phyloP scores from a whole-genome alignment of 1,284 basidiomycete species.

The Jaminaea rosea region DNA sequence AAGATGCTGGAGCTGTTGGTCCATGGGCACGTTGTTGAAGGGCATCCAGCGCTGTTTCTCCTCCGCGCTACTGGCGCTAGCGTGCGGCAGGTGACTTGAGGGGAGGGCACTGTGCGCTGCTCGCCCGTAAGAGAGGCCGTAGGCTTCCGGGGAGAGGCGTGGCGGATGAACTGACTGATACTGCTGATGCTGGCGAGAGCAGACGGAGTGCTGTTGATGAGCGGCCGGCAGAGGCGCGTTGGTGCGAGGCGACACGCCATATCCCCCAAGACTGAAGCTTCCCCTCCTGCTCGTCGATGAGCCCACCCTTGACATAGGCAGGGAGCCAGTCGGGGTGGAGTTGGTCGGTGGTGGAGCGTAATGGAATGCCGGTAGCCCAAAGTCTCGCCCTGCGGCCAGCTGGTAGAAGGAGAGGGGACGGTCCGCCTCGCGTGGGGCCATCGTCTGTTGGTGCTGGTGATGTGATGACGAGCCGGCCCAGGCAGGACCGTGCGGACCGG shows the following conservation, averaged over 20 bases:
- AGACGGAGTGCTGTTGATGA: no score
- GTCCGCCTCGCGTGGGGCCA: no score
- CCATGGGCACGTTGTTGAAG: conserved; percentile 1
- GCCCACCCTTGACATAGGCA: no score
- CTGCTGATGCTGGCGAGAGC: no score
- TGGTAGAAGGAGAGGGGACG: conserved; percentile 1
- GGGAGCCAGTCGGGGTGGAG: no score
- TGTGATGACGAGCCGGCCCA: neutral
- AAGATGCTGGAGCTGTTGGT: neutral
- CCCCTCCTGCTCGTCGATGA: no score
- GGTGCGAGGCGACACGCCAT: no score
- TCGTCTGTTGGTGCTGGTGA: no score
- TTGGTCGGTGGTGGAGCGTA: no score
- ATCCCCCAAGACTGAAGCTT: no score
- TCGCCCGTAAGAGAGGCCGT: neutral
- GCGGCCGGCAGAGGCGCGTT: no score
- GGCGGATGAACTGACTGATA: neutral
- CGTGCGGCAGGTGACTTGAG: neutral
- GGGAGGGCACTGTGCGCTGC: neutral
- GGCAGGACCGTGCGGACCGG: neutral
- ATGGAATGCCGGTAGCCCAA: neutral
- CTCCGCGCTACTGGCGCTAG: neutral
- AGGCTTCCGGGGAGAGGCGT: neutral
- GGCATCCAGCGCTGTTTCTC: conserved; percentile 1
- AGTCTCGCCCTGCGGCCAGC: neutral